Evolutionary conservation across 345 rosid genomes (phyloP), one percentile per base, ranked within the genome.

Genomic region (Boechera stricta): DNA sequence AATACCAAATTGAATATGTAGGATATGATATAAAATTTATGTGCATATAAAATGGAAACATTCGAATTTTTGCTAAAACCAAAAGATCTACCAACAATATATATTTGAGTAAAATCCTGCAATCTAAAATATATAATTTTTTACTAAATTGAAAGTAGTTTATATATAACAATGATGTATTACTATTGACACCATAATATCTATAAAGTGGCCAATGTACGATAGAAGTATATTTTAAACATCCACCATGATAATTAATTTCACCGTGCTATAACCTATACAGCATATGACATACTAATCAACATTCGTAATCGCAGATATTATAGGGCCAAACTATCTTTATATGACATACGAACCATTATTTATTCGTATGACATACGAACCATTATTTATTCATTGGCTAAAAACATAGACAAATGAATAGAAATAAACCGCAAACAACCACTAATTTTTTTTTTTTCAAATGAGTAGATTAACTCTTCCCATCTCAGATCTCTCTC

Each of bases 131-230:
- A 54, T 42, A 52, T 38, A 49, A 0, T 10, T 4, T 15, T 24
- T 10, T 48, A 48, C 51, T 31, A 52, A 64, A 39, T 0, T 73
- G 64, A 39, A 62, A 53, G 53, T 53, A 64, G 21, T 52, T 52
- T 36, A 13, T 35, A 4, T 18, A 29, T 49, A 10, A 36, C n/a
- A 36, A 8, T 48, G 13, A 62, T 61, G 33, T 60, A 39, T 8
- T 36, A 41, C 39, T 52, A 39, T 15, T 33, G 53, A 42, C 15
- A 39, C 54, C 21, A 60, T 59, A 35, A 13, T 21, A 45, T 59
- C n/a, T 49, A 49, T 29, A 52, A 51, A 47, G 42, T 13, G 16
- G 45, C 44, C 52, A 57, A 57, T 7, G 24, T 32, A 7, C 26
- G 18, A 31, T 12, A 54, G 35, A 31, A n/a, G n/a, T n/a, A 15